phyloP scores from a whole-genome alignment of 345 rosid genomes.

The Arabidopsis suecica region DNA sequence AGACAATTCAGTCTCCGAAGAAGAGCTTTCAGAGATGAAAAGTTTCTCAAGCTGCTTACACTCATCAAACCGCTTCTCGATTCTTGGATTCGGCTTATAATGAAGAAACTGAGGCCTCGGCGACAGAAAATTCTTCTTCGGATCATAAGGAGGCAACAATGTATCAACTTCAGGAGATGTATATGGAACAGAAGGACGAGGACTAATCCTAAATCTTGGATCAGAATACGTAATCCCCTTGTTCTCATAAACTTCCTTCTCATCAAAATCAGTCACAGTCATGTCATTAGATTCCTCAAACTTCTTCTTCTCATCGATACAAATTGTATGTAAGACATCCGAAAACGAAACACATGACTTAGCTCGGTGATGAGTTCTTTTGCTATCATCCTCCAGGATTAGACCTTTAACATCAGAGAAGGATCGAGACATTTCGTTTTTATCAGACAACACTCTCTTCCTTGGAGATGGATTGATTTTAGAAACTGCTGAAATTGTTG shows the following conservation, averaged over 20 bases:
- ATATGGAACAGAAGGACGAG: constrained; percentile 41
- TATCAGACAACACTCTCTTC: constrained; percentile 73
- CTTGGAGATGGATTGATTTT: constrained; percentile 73
- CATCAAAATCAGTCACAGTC: constrained; percentile 45
- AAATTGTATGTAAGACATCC: constrained; percentile 45
- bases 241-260: constrained; percentile 30
- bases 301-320: constrained; percentile 44
- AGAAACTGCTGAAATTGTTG: constrained; percentile 85
- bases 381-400: constrained; percentile 51
- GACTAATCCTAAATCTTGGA: constrained; percentile 53
- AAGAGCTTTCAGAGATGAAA: constrained; percentile 54
- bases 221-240: constrained; percentile 56
- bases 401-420: constrained; percentile 49
- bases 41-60: constrained; percentile 59
- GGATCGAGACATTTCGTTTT: constrained; percentile 55
- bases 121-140: constrained; percentile 61
- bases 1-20: constrained; percentile 56
- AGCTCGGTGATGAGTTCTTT: constrained; percentile 40
- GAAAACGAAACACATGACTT: constrained; percentile 53
- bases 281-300: constrained; percentile 43
- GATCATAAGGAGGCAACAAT: constrained; percentile 62
- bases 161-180: constrained; percentile 61
- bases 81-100: constrained; percentile 66
- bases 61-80: constrained; percentile 48
- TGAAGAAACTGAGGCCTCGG: constrained; percentile 74